phyloP scores from a whole-genome alignment of 768 basidiomycete genomes.

The Tubosaeta sp. region DNA sequence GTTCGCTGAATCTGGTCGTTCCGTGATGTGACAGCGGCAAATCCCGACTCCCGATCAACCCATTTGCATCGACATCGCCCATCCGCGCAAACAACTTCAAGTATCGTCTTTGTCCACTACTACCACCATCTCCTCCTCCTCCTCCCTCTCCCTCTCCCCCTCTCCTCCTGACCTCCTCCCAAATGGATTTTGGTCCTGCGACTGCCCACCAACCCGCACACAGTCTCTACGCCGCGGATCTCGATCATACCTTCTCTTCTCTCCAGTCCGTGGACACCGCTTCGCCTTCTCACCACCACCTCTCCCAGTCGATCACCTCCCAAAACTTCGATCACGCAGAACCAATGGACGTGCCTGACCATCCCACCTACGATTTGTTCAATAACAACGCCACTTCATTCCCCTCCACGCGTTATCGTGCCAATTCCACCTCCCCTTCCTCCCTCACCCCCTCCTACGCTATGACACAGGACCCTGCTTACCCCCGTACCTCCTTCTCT shows the following conservation, averaged over 20 bases:
- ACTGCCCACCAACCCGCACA: conserved; percentile 33
- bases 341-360: conserved; percentile 52
- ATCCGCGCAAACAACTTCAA: conserved; percentile 25
- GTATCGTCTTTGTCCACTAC: conserved; percentile 36
- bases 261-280: conserved; percentile 37
- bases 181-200: conserved; percentile 49
- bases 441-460: conserved; percentile 56
- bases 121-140: conserved; percentile 29
- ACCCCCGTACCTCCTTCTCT: conserved; percentile 53
- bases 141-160: conserved; percentile 25
- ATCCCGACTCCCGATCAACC: conserved; percentile 56
- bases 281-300: conserved; percentile 36
- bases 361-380: conserved; percentile 63
- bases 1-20: conserved; percentile 40
- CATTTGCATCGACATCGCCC: conserved; percentile 36
- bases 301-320: conserved; percentile 31
- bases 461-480: conserved; percentile 54
- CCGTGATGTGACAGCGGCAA: conserved; percentile 43
- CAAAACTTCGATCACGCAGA: conserved; percentile 51
- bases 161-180: conserved; percentile 33
- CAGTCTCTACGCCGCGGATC: conserved; percentile 50
- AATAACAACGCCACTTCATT: conserved; percentile 45
- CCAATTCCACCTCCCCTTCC: conserved; percentile 68
- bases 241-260: conserved; percentile 53
- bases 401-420: conserved; percentile 59